Evolutionary conservation across 441 rosid genomes (phyloP).

Genomic region (Mallotus japonicus): DNA sequence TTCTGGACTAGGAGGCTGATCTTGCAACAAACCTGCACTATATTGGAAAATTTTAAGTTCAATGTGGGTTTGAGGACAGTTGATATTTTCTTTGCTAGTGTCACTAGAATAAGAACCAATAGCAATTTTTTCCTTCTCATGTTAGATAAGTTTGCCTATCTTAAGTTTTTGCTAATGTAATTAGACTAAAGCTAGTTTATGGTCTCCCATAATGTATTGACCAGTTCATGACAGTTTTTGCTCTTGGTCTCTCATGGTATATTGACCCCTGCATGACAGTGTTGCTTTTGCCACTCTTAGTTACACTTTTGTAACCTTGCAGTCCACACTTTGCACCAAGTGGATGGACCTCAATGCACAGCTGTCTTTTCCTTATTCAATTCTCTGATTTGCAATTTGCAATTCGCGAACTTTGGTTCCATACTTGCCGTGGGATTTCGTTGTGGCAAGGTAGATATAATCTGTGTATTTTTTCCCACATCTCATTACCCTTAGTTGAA

Average conservation of each 20-base stretch:
- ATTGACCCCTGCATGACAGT: no score
- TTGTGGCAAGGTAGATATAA: conserved; percentile 65
- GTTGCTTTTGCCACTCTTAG: conserved; percentile 19
- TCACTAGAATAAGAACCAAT: background rate
- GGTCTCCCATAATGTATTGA: background rate
- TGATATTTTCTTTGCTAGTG: background rate
- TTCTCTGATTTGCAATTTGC: conserved; percentile 54
- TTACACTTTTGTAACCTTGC: conserved; percentile 31
- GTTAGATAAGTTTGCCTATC: background rate
- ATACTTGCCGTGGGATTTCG: conserved; percentile 75
- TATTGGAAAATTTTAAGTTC: background rate
- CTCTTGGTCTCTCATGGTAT: no score
- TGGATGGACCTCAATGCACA: conserved; percentile 62
- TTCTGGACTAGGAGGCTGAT: conserved; percentile 6
- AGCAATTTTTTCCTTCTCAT: background rate
- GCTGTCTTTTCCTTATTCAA: conserved; percentile 53
- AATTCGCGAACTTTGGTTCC: conserved; percentile 47
- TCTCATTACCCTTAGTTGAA: background rate
- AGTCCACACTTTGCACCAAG: conserved; percentile 54
- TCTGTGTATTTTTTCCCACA: conserved; percentile 19
- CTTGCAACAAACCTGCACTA: background rate
- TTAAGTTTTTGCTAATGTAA: background rate
- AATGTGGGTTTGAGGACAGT: background rate
- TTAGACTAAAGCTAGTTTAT: background rate
- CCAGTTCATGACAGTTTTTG: background rate